Evolutionary conservation across 1,139 yeast genomes (phyloP).

Genomic region (Geotrichum klebahnii): DNA sequence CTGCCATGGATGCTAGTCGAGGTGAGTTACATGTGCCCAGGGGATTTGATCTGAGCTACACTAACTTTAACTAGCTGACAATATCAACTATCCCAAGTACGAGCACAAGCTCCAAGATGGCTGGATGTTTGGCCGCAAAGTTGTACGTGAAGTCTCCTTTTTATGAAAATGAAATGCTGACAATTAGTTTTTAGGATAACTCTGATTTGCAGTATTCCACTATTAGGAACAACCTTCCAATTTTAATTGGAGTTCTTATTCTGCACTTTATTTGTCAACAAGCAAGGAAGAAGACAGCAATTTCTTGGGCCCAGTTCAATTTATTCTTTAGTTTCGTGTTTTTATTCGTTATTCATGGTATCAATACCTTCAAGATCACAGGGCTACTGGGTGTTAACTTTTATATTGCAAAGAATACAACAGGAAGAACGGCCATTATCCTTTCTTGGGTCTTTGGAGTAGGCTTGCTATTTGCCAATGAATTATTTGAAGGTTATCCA

Average conservation of each 20-base stretch:
- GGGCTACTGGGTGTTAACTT: constrained; percentile 56
- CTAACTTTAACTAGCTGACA: constrained; percentile 46
- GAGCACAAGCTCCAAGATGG: constrained; percentile 72
- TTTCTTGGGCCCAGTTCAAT: constrained; percentile 49
- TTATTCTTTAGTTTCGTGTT: constrained; percentile 65
- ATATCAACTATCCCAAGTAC: constrained; percentile 68
- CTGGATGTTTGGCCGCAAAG: constrained; percentile 39
- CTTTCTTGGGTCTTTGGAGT: constrained; percentile 76
- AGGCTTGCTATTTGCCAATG: constrained; percentile 71
- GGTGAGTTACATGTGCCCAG: constrained; percentile 20
- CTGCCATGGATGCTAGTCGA: constrained; percentile 78
- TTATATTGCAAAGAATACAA: constrained; percentile 47
- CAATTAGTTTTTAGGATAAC: constrained; percentile 47
- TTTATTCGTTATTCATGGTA: constrained; percentile 75
- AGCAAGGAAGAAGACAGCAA: constrained; percentile 39
- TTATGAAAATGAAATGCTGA: background rate
- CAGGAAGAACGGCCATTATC: constrained; percentile 28
- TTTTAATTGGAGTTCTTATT: constrained; percentile 52
- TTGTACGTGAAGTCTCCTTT: constrained; percentile 25
- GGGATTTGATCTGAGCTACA: constrained; percentile 3
- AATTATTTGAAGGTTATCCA: constrained; percentile 53
- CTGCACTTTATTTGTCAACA: constrained; percentile 47
- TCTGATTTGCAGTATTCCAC: constrained; percentile 86
- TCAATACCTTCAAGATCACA: constrained; percentile 58
- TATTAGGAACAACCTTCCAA: constrained; percentile 72